These are phyloP conservation scores for Monosporascus sp. DNA, from an alignment of 2,329 filamentous ascomycete genomes.

Conservation along the genomic window DNA sequence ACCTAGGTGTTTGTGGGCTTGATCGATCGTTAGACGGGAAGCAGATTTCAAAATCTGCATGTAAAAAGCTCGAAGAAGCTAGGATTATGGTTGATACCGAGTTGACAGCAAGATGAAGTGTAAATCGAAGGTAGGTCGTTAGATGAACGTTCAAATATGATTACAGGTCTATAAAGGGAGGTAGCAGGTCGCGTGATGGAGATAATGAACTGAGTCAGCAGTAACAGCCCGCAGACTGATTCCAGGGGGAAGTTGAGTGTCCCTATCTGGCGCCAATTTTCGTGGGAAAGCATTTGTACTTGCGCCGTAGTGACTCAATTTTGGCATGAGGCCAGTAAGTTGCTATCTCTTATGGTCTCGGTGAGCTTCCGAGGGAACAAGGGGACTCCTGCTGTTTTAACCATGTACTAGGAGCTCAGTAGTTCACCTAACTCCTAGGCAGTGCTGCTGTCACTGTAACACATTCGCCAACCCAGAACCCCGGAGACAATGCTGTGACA, in stretches of 20 bases:
- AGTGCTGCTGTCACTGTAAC: no score
- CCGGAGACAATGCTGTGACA: no score
- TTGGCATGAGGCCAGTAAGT: background rate
- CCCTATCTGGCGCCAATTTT: background rate
- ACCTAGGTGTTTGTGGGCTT: constrained; percentile 31
- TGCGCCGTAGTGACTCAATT: background rate
- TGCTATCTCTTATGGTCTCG: background rate
- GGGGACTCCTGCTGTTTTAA: no score
- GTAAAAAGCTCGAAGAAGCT: no score
- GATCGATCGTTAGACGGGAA: constrained; percentile 20
- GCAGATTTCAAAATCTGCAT: background rate
- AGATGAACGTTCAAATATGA: background rate
- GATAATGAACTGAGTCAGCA: background rate
- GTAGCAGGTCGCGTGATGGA: background rate
- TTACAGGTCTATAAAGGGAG: background rate
- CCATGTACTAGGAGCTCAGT: no score
- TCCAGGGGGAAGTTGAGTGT: background rate
- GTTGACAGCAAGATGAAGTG: no score
- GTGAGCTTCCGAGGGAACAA: background rate
- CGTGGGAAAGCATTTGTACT: background rate
- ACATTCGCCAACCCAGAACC: no score
- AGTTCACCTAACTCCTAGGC: no score
- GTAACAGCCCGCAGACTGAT: background rate
- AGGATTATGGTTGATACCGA: no score
- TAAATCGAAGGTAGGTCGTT: background rate